These are phyloP conservation scores for Sarocladium kiliense DNA, from an alignment of 2,329 filamentous ascomycete genomes.

Conservation along the genomic window DNA sequence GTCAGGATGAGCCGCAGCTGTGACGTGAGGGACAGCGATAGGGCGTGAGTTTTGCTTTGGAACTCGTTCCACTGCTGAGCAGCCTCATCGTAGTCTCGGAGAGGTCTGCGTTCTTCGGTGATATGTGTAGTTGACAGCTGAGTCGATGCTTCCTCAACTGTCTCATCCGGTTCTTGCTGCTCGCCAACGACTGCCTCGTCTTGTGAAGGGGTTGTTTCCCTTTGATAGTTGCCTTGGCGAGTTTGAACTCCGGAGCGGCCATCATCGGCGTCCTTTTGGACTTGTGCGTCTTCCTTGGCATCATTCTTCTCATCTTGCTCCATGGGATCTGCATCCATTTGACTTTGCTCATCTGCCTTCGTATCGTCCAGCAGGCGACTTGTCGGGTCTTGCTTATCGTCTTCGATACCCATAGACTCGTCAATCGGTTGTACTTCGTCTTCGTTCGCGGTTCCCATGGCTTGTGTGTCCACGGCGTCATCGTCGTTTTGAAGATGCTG, in stretches of 20 bases:
- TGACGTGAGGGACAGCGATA: conserved; percentile 85
- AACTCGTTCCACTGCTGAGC: conserved; percentile 79
- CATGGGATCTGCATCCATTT: conserved; percentile 25
- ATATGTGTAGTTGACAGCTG: conserved; percentile 73
- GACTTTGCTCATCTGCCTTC: conserved; percentile 16
- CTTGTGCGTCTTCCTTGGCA: conserved; percentile 32
- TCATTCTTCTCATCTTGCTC: conserved; percentile 35
- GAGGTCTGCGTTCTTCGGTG: conserved; percentile 31
- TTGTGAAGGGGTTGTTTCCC: conserved; percentile 38
- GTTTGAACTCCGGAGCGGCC: conserved; percentile 56
- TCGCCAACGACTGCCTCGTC: conserved; percentile 38
- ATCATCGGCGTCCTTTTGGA: conserved; percentile 36
- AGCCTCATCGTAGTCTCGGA: conserved; percentile 50
- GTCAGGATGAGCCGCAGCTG: conserved; percentile 93
- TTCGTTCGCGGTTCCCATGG: conserved; percentile 79
- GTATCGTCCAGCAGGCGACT: conserved; percentile 45
- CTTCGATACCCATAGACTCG: conserved; percentile 81
- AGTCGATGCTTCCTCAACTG: conserved; percentile 48
- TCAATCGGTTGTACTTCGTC: conserved; percentile 84
- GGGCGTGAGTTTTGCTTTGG: conserved; percentile 75
- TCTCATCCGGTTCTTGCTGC: conserved; percentile 43
- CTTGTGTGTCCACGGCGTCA: conserved; percentile 78
- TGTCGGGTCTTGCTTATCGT: conserved; percentile 50
- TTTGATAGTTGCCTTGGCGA: conserved; percentile 52
- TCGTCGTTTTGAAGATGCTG: conserved; percentile 88